These are phyloP conservation scores for Smallanthus sonchifolius DNA, from an alignment of 129 eudicot genomes.

Conservation along the genomic window DNA sequence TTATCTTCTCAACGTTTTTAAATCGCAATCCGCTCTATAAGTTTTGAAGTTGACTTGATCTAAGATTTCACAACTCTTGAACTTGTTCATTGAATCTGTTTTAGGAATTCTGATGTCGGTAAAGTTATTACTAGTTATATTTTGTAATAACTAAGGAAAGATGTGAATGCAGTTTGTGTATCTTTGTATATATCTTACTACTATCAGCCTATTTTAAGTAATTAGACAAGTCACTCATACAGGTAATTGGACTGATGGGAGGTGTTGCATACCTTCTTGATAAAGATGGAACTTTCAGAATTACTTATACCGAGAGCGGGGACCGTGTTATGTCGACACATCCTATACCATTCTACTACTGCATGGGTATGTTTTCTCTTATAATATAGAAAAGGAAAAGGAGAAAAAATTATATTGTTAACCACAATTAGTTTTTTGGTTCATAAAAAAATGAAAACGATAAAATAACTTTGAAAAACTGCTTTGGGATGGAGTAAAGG, in stretches of 20 bases:
- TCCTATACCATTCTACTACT: constrained; percentile 80
- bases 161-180: background rate
- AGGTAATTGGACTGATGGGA: constrained; percentile 66
- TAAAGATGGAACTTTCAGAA: constrained; percentile 65
- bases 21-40: background rate
- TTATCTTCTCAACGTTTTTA: background rate
- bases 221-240: constrained; percentile 10
- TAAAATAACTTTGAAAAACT: too few species aligned
- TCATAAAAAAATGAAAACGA: too few species aligned
- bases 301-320: constrained; percentile 63
- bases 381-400: background rate
- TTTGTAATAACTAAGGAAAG: background rate
- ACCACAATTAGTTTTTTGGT: too few species aligned
- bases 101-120: background rate
- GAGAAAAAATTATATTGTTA: background rate
- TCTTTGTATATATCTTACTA: background rate
- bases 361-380: constrained; percentile 47
- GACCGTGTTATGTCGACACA: constrained; percentile 71
- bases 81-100: background rate
- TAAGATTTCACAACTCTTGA: background rate
- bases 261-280: constrained; percentile 60
- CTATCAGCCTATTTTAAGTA: background rate
- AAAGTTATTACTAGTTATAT: background rate
- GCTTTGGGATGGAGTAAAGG: too few species aligned
- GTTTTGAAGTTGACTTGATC: background rate